phyloP scores from a whole-genome alignment of 768 basidiomycete species.

The Boletus fagicola region DNA sequence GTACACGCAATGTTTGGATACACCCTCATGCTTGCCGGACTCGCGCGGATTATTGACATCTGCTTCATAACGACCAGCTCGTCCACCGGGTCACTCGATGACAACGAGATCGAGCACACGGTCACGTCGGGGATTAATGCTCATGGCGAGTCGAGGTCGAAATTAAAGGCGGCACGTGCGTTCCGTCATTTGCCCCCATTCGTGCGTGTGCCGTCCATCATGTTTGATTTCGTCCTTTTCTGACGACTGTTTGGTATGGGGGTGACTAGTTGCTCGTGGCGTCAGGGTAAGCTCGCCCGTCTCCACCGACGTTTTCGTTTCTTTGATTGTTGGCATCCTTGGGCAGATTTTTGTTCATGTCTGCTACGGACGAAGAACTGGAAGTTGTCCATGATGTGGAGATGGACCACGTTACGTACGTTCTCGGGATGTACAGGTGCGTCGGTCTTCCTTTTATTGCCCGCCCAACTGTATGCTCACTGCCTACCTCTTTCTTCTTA shows the following conservation, averaged over 20 bases:
- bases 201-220: slow-evolving; percentile 47
- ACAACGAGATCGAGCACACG: slow-evolving; percentile 68
- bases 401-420: slow-evolving; percentile 92
- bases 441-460: slow-evolving; percentile 9
- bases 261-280: slow-evolving; percentile 59
- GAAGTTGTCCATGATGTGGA: slow-evolving; percentile 61
- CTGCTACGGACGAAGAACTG: slow-evolving; percentile 90
- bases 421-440: slow-evolving; percentile 80
- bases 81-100: slow-evolving; percentile 34
- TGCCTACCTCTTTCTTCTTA: not conserved
- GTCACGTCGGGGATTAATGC: slow-evolving; percentile 41
- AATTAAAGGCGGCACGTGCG: slow-evolving; percentile 46
- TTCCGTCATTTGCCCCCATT: slow-evolving; percentile 90
- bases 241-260: not conserved
- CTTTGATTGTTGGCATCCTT: not conserved
- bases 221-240: not conserved
- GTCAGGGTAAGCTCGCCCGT: slow-evolving; percentile 52
- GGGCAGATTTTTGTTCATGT: slow-evolving; percentile 79
- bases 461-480: not conserved
- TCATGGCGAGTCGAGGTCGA: slow-evolving; percentile 19
- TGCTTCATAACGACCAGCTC: slow-evolving; percentile 61
- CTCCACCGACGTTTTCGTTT: not conserved
- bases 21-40: slow-evolving; percentile 80
- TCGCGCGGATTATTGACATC: slow-evolving; percentile 78
- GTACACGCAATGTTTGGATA: slow-evolving; percentile 85